These are phyloP conservation scores for Clausena lansium DNA, from an alignment of 345 rosid genomes.

Conservation along the genomic window DNA sequence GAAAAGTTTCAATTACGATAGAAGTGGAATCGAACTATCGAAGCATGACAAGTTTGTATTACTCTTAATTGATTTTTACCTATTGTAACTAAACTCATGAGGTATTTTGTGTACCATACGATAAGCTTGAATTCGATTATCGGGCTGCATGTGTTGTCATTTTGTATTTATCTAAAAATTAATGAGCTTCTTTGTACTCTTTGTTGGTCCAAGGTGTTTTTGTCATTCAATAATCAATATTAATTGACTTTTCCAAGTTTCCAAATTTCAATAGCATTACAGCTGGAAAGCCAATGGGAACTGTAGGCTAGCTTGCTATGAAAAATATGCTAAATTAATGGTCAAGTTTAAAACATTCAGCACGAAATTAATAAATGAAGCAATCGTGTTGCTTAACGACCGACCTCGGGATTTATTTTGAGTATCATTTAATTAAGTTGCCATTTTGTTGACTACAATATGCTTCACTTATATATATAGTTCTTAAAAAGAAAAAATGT, in stretches of 20 bases:
- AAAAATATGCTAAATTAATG: constrained; percentile 12
- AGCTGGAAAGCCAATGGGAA: constrained; percentile 11
- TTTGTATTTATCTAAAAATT: not conserved
- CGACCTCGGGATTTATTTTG: not conserved
- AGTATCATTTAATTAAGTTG: not conserved
- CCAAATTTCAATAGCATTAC: not conserved
- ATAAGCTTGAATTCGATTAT: not conserved
- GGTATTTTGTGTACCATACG: not conserved
- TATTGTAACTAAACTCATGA: not conserved
- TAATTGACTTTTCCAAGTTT: constrained; percentile 10
- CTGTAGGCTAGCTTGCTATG: not conserved
- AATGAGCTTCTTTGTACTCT: not conserved
- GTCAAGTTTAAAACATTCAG: constrained; percentile 13
- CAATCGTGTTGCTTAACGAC: constrained; percentile 3
- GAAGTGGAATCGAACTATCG: no score
- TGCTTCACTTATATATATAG: not conserved
- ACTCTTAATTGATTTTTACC: not conserved
- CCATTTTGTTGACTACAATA: not conserved
- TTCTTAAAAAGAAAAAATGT: no score
- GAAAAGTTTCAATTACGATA: no score
- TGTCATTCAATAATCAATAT: not conserved
- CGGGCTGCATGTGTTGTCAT: not conserved
- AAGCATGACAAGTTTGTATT: no score
- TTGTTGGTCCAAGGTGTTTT: not conserved
- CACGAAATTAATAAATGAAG: constrained; percentile 4